Base-by-base conservation (phyloP, 495 filamentous ascomycete genomes). In the Tricharina praecox region DNA sequence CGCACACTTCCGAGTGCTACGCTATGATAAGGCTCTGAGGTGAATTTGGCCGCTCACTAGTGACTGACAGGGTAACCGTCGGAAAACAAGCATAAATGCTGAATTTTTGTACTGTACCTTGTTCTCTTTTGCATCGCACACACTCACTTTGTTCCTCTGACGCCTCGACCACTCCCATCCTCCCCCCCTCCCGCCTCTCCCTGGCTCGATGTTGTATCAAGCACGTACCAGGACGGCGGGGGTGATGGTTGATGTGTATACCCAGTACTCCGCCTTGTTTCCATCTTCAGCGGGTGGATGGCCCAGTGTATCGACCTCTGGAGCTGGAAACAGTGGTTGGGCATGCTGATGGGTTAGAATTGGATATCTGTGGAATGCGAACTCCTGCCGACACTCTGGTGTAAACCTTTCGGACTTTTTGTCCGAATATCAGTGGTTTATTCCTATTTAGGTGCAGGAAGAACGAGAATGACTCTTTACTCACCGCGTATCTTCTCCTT, bases 371-470 rank as follows among this genome's bases (percentile, higher is more conserved):
- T 36, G 35, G n/a, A 34, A 18, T 21, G 34, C 20, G 3, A 37
- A 52, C 38, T 49, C 55, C 56, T 58, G 45, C 55, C 55, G 49
- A 58, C 55, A 58, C 55, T 58, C 55, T 58, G 54, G 54, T 57
- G 45, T 48, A 58, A 53, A 50, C 50, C 55, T 52, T n/a, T 52
- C 42, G 34, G 16, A 11, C n/a, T n/a, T n/a, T 37, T 18, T 11
- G 8, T 46, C 18, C 40, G 40, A 43, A 25, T 11, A 19, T 24
- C 28, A 41, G 45, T 58, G 55, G 55, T 53, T 57, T 49, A 46
- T 50, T 50, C 55, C 55, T 58, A 57, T 58, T 58, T 58, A 58
- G 55, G 55, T 53, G 55, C 56, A 57, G 55, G 55, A 21, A 58
- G 53, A 58, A 48, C 32, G 45, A n/a, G n/a, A 18, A 8, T 39